Base-by-base conservation (phyloP, 2,329 filamentous ascomycete species). In the Exophiala calicioides region DNA sequence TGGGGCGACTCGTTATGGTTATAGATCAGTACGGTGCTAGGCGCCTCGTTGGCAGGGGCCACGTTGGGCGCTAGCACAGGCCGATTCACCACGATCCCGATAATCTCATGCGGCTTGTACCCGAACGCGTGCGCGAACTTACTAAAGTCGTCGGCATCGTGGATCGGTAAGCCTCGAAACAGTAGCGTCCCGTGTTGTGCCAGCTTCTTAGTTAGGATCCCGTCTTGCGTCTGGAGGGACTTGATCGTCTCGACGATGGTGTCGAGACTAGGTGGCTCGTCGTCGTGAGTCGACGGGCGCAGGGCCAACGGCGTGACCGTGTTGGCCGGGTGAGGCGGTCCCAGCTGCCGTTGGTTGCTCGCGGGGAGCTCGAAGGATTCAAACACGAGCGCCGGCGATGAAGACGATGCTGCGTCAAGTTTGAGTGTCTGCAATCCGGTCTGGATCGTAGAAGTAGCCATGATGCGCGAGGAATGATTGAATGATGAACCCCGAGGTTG, bases 1-100 rank as follows among this genome's bases (percentile, higher is more conserved):
- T 76, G 73, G 0, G 71, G 70, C 0, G 71, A 75, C 52, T 77
- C 74, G 49, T 77, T 77, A 59, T 77, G 74, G 53, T 67, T 75
- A 56, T 75, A 76, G 30, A 77, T 75, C 5, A 69, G 61, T 1
- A 74, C 69, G 37, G 73, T 66, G 52, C 73, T 73, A 1, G 73
- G 71, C 2, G 72, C 65, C 56, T 76, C 71, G 44, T 75, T 77
- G 3, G 74, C 74, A 0, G 73, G 72, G 2, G 69, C 68, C 1
- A 73, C 68, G 44, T 72, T 73, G 4, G 67, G 67, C 2, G 71
- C 70, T 3, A 72, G 63, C 2, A 68, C 30, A 1, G 73, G 72
- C 31, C 74, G 59, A 35, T 74, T 62, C 4, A 76, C 71, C 0
- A 75, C 72, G 33, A 75, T 76, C 0, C 74, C 74, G 37, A 77